These are phyloP conservation scores for Vinca major DNA, from an alignment of 305 asterid species.

Conservation along the genomic window DNA sequence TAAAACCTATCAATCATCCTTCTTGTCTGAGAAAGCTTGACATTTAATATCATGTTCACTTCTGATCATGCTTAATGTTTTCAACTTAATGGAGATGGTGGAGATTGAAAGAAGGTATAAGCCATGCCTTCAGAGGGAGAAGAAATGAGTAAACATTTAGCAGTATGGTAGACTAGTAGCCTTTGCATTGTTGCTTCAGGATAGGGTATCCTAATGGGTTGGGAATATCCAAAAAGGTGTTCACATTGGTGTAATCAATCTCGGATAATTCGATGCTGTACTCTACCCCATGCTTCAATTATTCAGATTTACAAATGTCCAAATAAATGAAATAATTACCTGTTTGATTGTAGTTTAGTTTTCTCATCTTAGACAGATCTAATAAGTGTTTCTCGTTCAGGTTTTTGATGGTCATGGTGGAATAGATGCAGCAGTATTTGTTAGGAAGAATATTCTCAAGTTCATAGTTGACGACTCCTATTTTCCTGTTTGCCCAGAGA, in stretches of 20 bases:
- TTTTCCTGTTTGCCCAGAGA: constrained; percentile 56
- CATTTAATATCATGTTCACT: background rate
- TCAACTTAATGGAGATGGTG: background rate
- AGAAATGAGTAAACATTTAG: background rate
- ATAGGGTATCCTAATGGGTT: background rate
- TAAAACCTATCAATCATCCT: background rate
- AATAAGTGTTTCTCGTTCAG: constrained; percentile 24
- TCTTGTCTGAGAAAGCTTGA: background rate
- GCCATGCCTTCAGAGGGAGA: background rate
- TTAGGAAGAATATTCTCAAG: constrained; percentile 60
- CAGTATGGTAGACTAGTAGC: background rate
- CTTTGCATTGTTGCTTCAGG: background rate
- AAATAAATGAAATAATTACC: background rate
- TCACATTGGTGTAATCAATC: background rate
- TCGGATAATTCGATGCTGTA: background rate
- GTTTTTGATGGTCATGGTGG: constrained; percentile 97
- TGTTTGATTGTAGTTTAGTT: background rate
- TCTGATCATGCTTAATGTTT: background rate
- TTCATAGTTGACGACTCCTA: constrained; percentile 55
- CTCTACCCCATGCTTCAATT: too few species aligned
- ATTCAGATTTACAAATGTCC: too few species aligned
- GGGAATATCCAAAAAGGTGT: background rate
- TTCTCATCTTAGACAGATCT: background rate
- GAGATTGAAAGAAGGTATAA: background rate
- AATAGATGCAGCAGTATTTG: constrained; percentile 61